phyloP scores from a whole-genome alignment of 1,139 yeast genomes.

The Saccharomyces pastorianus region DNA sequence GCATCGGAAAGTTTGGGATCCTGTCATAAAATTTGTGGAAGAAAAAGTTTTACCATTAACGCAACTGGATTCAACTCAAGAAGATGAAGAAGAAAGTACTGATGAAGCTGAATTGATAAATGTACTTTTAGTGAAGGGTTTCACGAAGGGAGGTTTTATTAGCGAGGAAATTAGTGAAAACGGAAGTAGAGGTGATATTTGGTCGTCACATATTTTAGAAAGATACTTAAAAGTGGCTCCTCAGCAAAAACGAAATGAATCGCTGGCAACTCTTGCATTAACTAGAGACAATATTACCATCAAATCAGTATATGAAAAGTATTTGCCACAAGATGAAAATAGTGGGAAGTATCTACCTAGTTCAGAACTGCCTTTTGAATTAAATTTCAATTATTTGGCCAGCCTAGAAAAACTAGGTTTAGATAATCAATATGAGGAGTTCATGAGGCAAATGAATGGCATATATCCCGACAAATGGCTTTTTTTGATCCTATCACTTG shows the following conservation, averaged over 20 bases:
- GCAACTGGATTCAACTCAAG: conserved; percentile 26
- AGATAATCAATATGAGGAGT: conserved; percentile 29
- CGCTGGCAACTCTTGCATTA: conserved; percentile 28
- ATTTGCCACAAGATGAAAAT: conserved; percentile 30
- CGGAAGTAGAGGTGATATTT: conserved; percentile 11
- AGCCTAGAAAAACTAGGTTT: conserved; percentile 31
- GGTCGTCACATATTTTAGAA: conserved; percentile 28
- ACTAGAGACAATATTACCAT: conserved; percentile 24
- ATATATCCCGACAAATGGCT: conserved; percentile 59
- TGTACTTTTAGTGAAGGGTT: neutral
- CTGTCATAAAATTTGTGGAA: conserved; percentile 37
- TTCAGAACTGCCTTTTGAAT: conserved; percentile 37
- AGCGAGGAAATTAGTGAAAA: neutral
- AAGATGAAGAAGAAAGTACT: conserved; percentile 27
- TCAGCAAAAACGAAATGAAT: conserved; percentile 4
- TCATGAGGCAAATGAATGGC: conserved; percentile 35
- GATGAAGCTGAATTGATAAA: conserved; percentile 2
- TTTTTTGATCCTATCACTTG: conserved; percentile 42
- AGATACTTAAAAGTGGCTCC: conserved; percentile 17
- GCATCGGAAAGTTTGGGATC: conserved; percentile 57
- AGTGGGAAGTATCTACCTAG: conserved; percentile 32
- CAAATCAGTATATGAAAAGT: conserved; percentile 21
- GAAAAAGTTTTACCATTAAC: conserved; percentile 35
- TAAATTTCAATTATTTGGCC: conserved; percentile 42
- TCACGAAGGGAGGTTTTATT: neutral